Conservation (phyloP, 2,329 filamentous ascomycete genomes). For the Myriosclerotinia curreyana region DNA sequence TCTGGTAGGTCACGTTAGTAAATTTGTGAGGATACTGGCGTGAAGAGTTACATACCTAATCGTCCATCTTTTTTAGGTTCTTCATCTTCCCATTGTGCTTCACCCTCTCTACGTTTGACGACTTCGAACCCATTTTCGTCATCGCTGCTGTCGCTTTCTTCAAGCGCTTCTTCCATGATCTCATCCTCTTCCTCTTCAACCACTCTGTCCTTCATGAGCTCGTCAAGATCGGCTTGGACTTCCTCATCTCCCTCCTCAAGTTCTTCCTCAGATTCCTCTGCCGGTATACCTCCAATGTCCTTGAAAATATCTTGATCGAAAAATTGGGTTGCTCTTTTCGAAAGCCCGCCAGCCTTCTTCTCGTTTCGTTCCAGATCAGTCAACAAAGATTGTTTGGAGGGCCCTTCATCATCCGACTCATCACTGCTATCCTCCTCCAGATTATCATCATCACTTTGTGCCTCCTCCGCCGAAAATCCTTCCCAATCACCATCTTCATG, state of each 20-base stretch:
- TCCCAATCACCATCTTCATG: conserved; percentile 89
- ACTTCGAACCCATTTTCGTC: conserved; percentile 59
- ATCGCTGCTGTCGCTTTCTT: conserved; percentile 27
- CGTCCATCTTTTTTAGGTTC: conserved; percentile 62
- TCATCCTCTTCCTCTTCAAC: conserved; percentile 38
- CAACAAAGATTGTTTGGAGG: conserved; percentile 50
- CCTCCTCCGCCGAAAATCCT: conserved; percentile 69
- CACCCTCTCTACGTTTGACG: conserved; percentile 49
- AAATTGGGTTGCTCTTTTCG: conserved; percentile 80
- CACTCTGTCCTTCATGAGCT: conserved; percentile 33
- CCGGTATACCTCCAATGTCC: conserved; percentile 66
- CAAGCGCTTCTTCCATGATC: conserved; percentile 25
- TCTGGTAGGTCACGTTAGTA: conserved; percentile 48
- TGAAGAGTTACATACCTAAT: conserved; percentile 45
- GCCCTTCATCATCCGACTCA: conserved; percentile 55
- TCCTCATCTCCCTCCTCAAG: conserved; percentile 45
- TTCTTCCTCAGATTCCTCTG: conserved; percentile 49
- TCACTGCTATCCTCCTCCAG: conserved; percentile 62
- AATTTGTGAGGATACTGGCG: background rate
- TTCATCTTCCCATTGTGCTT: conserved; percentile 65
- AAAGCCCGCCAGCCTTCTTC: conserved; percentile 59
- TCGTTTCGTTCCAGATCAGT: conserved; percentile 59
- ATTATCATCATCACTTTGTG: conserved; percentile 55
- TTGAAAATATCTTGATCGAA: conserved; percentile 96
- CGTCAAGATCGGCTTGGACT: conserved; percentile 40